Evolutionary conservation across 2,329 filamentous ascomycete genomes (phyloP), one percentile per base, ranked within the genome.

Genomic region (Mollisia scopiformis): DNA sequence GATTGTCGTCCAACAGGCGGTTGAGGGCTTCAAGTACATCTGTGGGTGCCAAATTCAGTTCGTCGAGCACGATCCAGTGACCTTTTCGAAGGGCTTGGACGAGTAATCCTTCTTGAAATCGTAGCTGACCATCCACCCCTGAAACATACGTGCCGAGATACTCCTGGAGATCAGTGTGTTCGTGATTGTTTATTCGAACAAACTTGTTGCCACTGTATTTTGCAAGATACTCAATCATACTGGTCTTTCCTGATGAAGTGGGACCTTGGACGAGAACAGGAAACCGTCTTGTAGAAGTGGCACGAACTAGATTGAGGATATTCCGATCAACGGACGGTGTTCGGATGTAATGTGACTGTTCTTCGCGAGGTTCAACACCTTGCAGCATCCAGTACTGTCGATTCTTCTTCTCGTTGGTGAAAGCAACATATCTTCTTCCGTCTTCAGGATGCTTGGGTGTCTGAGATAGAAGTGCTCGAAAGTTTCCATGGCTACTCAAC

Each of bases 211-310:
- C 95, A 30, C 93, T 98, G 58, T 91, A 90, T 71, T 96, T 95
- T n/a, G 96, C 94, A 37, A 99, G 83, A 73, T 97, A 97, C 76
- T 98, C 94, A 43, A 99, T 96, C 95, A 99, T 99, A 76, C 94
- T 98, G 0, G 95, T 99, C 77, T 99, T 99, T 66, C 95, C 95
- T 13, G 94, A 91, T 5, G 96, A 99, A 0, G 95, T 99, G 13
- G 96, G 95, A 3, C 95, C 95, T 75, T 99, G 95, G 21, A 99
- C 90, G 10, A 99, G 82, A 52, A 99, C 92, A 0, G 95, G 96
- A 74, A 97, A 99, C 52, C 91, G 87, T 35, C 93, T 82, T 4
- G 94, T 99, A 0, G 94, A 98, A 16, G 93, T 93, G 2, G 95
- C 96, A 71, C 96, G 86, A 11, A 98, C 94, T 28, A 99, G 79